A percentile compares a stretch with the other conserved stretches of the same genome.
phyloP scores from a whole-genome alignment of 2,329 filamentous ascomycete genomes.

The Juglanconis juglandina region DNA sequence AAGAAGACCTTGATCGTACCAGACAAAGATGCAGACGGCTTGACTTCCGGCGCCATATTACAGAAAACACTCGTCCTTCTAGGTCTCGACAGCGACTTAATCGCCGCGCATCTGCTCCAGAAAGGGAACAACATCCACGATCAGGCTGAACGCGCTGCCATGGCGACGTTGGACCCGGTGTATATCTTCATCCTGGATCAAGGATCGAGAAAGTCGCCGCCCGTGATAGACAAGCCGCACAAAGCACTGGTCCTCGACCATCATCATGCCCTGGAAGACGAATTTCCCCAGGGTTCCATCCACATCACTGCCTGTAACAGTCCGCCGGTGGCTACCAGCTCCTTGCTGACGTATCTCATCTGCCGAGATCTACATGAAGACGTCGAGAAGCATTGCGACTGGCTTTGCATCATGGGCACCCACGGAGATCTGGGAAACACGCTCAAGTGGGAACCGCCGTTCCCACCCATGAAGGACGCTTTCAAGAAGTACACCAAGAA shows the following conservation, averaged over 20 bases:
- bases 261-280: constrained; percentile 51
- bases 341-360: constrained; percentile 62
- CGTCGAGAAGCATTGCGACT: constrained; percentile 49
- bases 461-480: constrained; percentile 60
- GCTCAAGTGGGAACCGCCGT: constrained; percentile 63
- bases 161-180: constrained; percentile 46
- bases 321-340: constrained; percentile 63
- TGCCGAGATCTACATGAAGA: constrained; percentile 54
- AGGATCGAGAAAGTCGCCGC: constrained; percentile 53
- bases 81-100: constrained; percentile 49
- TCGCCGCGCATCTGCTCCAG: constrained; percentile 55
- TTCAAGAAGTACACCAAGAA: constrained; percentile 63
- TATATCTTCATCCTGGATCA: constrained; percentile 66
- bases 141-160: constrained; percentile 46
- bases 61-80: constrained; percentile 56
- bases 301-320: constrained; percentile 62
- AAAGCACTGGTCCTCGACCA: constrained; percentile 63
- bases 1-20: constrained; percentile 59
- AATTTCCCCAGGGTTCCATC: constrained; percentile 53
- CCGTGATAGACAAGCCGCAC: constrained; percentile 48
- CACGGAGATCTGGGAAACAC: constrained; percentile 64
- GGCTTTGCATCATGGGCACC: constrained; percentile 63
- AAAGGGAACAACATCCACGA: constrained; percentile 60
- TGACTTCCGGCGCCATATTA: constrained; percentile 62
- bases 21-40: constrained; percentile 67